Percentiles rank a stretch among this genome's conserved stretches.
These are phyloP conservation scores for Brassica incana DNA, from an alignment of 345 rosid species.

Conservation along the genomic window DNA sequence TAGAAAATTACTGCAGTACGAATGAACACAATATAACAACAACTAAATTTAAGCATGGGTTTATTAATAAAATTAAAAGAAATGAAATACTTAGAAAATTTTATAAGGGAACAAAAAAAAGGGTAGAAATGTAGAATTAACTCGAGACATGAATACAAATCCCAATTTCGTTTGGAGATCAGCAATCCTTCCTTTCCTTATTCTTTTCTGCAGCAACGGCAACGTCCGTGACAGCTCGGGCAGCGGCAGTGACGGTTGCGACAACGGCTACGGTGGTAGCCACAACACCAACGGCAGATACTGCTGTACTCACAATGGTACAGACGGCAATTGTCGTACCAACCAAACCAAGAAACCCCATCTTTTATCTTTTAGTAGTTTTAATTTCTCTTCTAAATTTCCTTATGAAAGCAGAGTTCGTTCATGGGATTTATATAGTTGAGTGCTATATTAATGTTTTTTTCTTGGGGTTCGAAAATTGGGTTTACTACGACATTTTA, in stretches of 20 bases:
- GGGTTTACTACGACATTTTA: background rate
- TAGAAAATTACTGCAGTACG: background rate
- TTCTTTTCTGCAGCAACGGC: background rate
- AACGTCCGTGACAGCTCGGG: background rate
- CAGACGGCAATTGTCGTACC: background rate
- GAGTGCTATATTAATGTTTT: background rate
- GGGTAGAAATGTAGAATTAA: background rate
- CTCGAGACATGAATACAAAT: background rate
- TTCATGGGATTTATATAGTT: background rate
- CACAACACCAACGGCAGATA: background rate
- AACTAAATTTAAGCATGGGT: background rate
- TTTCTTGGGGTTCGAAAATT: background rate
- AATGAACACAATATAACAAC: background rate
- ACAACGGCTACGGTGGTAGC: background rate
- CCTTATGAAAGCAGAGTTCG: background rate
- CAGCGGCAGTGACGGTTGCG: background rate
- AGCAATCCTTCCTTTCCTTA: background rate
- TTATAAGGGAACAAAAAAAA: background rate
- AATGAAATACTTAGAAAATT: background rate
- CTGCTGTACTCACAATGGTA: background rate
- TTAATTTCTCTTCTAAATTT: background rate
- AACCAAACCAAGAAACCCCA: background rate
- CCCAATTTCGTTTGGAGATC: background rate
- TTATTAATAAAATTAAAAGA: background rate
- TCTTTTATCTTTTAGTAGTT: too few species aligned